Conservation (phyloP, 768 basidiomycete genomes). For the Rhodocollybia butyracea region DNA sequence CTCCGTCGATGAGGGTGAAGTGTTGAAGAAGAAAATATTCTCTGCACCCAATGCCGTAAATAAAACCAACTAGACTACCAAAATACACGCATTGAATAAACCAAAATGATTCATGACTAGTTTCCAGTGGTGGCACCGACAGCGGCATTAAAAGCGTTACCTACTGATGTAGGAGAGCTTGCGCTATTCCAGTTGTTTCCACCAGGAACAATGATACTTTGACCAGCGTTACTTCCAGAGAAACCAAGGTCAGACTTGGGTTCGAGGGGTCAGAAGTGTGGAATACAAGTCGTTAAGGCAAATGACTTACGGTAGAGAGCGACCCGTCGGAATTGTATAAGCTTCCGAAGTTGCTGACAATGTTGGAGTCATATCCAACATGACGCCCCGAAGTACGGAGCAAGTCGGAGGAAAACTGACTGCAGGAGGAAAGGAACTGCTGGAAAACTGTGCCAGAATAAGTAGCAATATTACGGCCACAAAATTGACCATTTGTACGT, state of each 20-base stretch:
- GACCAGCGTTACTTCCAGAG: slow-evolving; percentile 18
- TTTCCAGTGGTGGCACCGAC: background rate
- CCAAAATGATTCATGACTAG: too few species aligned
- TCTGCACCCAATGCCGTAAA: too few species aligned
- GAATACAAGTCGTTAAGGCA: background rate
- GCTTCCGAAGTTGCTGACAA: too few species aligned
- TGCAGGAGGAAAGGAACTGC: slow-evolving; percentile 7
- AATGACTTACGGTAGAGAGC: background rate
- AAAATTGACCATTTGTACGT: slow-evolving; percentile 43
- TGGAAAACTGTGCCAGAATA: background rate
- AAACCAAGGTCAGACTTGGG: slow-evolving; percentile 16
- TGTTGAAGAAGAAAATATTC: too few species aligned
- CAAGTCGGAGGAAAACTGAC: too few species aligned
- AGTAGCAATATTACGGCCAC: slow-evolving; percentile 32
- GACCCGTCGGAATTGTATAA: slow-evolving; percentile 6
- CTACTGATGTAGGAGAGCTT: slow-evolving; percentile 10
- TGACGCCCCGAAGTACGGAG: too few species aligned
- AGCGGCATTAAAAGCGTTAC: slow-evolving; percentile 5
- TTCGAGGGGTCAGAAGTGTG: background rate
- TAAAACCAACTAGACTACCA: too few species aligned
- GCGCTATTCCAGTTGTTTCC: slow-evolving; percentile 25
- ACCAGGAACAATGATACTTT: slow-evolving; percentile 18
- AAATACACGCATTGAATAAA: too few species aligned
- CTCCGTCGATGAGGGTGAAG: too few species aligned
- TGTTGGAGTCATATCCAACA: too few species aligned